Conservation (phyloP, 2,329 filamentous ascomycete species). For the Exophiala oligosperma region DNA sequence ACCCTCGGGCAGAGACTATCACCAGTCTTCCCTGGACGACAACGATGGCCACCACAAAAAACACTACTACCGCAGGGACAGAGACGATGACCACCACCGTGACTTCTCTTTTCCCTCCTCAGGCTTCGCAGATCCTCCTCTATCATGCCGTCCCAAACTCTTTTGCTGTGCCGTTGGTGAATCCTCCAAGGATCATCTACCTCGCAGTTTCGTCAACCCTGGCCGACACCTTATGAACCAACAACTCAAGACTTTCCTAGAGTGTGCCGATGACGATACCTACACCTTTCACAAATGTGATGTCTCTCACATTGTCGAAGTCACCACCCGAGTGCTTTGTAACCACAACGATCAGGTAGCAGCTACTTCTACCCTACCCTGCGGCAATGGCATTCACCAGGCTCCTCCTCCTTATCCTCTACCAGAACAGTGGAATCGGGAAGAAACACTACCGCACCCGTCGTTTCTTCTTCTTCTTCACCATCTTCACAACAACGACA, state of each 20-base stretch:
- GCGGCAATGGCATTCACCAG: neutral
- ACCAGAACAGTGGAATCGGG: slow-evolving; percentile 20
- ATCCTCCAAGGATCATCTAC: slow-evolving; percentile 15
- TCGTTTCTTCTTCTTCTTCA: no score
- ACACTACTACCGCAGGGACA: neutral
- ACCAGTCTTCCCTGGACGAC: neutral
- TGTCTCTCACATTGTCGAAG: slow-evolving; percentile 24
- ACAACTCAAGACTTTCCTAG: slow-evolving; percentile 23
- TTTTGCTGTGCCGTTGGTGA: slow-evolving; percentile 25
- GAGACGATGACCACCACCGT: neutral
- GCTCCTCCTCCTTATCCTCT: neutral
- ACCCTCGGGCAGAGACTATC: neutral
- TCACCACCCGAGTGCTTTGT: slow-evolving; percentile 18
- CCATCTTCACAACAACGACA: no score
- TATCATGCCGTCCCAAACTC: slow-evolving; percentile 10
- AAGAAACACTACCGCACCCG: neutral
- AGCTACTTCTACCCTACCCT: neutral
- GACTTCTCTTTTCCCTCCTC: neutral
- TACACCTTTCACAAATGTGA: slow-evolving; percentile 19
- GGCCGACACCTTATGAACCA: slow-evolving; percentile 24
- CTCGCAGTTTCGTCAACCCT: slow-evolving; percentile 24
- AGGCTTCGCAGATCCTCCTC: slow-evolving; percentile 15
- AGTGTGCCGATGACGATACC: slow-evolving; percentile 20
- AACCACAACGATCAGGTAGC: neutral
- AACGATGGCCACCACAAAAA: neutral